A percentile compares a stretch with the other conserved stretches of the same genome.
These are phyloP conservation scores for Quercus phellos DNA, from an alignment of 331 rosid species.

Conservation along the genomic window DNA sequence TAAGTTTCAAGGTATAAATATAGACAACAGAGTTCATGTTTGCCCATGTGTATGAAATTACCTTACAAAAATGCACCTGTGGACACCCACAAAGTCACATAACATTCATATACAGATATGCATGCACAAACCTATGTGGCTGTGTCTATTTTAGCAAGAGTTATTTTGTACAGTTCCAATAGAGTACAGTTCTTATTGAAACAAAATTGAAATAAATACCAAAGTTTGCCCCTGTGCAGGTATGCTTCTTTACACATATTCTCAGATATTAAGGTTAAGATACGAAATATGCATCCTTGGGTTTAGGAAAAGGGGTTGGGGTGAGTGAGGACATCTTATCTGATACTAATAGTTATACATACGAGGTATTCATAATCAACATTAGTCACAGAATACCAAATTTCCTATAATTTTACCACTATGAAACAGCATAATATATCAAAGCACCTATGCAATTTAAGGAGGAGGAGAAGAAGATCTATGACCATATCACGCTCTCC, in stretches of 20 bases:
- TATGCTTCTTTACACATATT: neutral
- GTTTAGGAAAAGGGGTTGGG: no score
- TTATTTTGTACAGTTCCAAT: neutral
- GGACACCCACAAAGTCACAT: neutral
- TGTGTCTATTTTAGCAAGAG: neutral
- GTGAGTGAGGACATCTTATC: neutral
- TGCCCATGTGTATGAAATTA: neutral
- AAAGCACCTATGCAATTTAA: neutral
- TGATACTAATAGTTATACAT: neutral
- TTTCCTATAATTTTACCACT: neutral
- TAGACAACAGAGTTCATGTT: neutral
- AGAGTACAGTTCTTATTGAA: neutral
- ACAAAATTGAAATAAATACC: neutral
- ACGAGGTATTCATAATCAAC: neutral
- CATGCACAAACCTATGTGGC: neutral
- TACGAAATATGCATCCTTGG: neutral
- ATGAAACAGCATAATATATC: neutral
- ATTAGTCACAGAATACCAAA: neutral
- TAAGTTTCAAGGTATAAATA: neutral
- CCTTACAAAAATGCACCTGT: neutral
- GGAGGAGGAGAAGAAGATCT: neutral
- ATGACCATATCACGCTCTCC: constrained; percentile 42
- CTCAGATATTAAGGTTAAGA: neutral
- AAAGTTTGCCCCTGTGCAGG: neutral
- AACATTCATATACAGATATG: neutral